Conservation (phyloP, 345 rosid genomes). For the Pelargonium nanum region DNA sequence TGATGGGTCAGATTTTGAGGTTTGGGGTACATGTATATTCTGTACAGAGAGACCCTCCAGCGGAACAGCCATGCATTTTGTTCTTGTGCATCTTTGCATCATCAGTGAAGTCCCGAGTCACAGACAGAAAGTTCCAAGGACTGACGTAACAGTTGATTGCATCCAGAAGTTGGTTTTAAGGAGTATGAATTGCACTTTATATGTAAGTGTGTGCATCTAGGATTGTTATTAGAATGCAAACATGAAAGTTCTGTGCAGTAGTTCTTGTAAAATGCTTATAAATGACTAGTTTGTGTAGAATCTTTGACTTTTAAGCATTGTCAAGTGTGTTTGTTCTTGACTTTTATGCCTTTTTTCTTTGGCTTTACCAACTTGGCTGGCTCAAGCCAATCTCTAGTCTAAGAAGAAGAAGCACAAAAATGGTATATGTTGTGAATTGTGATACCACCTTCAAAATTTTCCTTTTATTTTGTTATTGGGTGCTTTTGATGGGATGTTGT, state of each 20-base stretch:
- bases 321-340: too few species aligned
- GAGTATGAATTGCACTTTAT: not conserved
- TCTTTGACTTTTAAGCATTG: not conserved
- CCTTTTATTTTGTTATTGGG: too few species aligned
- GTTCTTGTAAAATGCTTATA: not conserved
- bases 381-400: not conserved
- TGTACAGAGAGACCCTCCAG: constrained; percentile 14
- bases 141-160: not conserved
- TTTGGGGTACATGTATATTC: constrained; percentile 23
- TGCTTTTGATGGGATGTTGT: too few species aligned
- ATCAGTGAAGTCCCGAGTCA: not conserved
- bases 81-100: not conserved
- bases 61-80: not conserved
- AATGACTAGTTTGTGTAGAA: too few species aligned
- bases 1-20: constrained; percentile 6
- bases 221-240: not conserved
- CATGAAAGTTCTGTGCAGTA: not conserved
- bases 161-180: not conserved
- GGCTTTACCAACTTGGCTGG: not conserved
- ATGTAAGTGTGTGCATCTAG: not conserved
- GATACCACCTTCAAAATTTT: too few species aligned
- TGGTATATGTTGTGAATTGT: too few species aligned
- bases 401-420: too few species aligned
- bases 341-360: too few species aligned
- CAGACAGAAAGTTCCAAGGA: not conserved